Evolutionary conservation across 495 filamentous ascomycete genomes (phyloP), one percentile per base, ranked within the genome.

Genomic region (Parathielavia appendiculata): DNA sequence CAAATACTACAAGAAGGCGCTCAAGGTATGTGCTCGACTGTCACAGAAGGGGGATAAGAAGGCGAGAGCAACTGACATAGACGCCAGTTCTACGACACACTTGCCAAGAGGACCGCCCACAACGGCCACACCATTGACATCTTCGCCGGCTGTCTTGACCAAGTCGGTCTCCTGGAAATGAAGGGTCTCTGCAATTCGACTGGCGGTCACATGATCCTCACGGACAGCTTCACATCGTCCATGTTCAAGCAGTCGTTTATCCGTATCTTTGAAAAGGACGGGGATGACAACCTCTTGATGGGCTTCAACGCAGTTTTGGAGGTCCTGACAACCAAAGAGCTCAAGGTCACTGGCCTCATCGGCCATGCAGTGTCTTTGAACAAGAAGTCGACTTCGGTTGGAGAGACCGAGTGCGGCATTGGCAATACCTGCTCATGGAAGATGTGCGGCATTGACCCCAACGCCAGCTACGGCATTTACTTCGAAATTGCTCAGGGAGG

Each of bases 211-310:
- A 97, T 97, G 88, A 93, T 99, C 57, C 79, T 97, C 52, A 99
- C 95, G 4, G 95, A 99, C 67, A 96, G 91, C 74, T 99, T 99
- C 71, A 99, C 95, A 5, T 93, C 95, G 6, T 97, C 95, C 49
- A 97, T 97, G 83, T 99, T 97, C 81, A 97, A 96, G 79, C 95
- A 99, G 70, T 97, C 92, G 10, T 99, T 99, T 67, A 85, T 96
- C 57, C 87, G 95, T 30, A 85, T 99, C 30, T 99, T 99, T 68
- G 93, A 99, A 69, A 96, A 95, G 74, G 95, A 99, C 69, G 90
- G 75, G 4, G 85, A 92, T 59, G 95, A 97, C 62, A 95, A 96
- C 68, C 80, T 99, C 13, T 71, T 97, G 19, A 97, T 99, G 95
- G 95, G 91, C 35, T 99, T 99, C 73, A 99, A 99, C 69, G 95